Percentiles rank a stretch among this genome's conserved stretches.
These are phyloP conservation scores for Corchorus capsularis DNA, from an alignment of 345 rosid species.

Conservation along the genomic window DNA sequence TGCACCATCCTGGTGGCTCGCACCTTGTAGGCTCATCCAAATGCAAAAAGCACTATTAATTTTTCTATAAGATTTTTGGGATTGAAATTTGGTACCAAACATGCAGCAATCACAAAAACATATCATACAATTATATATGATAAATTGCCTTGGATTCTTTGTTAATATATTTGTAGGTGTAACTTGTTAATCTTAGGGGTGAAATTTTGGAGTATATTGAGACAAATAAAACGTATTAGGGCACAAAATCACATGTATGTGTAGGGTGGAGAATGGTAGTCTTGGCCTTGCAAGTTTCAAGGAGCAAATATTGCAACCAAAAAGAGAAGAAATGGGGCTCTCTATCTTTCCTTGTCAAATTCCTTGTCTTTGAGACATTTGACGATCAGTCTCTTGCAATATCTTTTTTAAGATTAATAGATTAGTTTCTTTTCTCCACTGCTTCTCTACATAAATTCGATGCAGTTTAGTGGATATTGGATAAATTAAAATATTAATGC, in stretches of 20 bases:
- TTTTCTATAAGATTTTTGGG: background rate
- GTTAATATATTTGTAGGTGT: background rate
- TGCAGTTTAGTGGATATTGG: no score
- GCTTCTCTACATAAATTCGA: no score
- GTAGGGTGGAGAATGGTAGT: background rate
- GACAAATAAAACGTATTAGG: background rate
- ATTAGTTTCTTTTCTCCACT: no score
- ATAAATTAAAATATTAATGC: no score
- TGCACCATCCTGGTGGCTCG: constrained; percentile 13
- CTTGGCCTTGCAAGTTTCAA: background rate
- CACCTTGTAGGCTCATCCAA: constrained; percentile 10
- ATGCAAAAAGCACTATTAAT: background rate
- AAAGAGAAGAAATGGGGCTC: background rate
- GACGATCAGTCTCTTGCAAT: background rate
- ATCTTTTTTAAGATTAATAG: no score
- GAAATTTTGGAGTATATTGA: background rate
- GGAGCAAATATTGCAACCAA: background rate
- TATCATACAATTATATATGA: background rate
- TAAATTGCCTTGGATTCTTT: constrained; percentile 6
- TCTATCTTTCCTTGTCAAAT: no score
- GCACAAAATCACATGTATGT: background rate
- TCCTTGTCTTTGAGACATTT: background rate
- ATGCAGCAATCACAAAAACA: background rate
- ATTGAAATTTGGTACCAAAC: constrained; percentile 9
- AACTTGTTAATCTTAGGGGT: background rate